A percentile compares a stretch with the other conserved stretches of the same genome.
Evolutionary conservation across 495 filamentous ascomycete genomes (phyloP).

Genomic region (Hamigera avellanea): DNA sequence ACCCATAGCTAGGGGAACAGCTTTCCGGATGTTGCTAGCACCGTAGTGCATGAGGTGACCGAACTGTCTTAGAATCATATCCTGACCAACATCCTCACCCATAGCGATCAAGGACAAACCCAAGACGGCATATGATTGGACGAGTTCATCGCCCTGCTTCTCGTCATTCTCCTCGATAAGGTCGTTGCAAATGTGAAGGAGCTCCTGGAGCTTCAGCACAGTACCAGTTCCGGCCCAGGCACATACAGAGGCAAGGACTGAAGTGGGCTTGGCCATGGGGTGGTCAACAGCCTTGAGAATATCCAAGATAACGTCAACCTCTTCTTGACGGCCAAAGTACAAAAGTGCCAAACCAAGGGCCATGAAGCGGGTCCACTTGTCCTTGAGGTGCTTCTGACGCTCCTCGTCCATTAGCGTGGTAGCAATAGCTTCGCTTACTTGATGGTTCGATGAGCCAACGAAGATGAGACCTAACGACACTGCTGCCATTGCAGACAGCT

Average conservation of each 20-base stretch:
- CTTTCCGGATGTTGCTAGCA: constrained; percentile 89
- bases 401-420: constrained; percentile 88
- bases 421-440: constrained; percentile 80
- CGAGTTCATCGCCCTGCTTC: constrained; percentile 85
- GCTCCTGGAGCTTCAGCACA: constrained; percentile 89
- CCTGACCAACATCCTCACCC: constrained; percentile 96
- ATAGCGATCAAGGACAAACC: constrained; percentile 91
- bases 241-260: constrained; percentile 86
- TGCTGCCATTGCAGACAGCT: constrained; percentile 91
- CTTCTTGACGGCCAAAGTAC: constrained; percentile 93
- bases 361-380: constrained; percentile 97
- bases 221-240: constrained; percentile 97
- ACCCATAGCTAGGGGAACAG: constrained; percentile 95
- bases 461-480: constrained; percentile 83
- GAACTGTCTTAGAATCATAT: constrained; percentile 96
- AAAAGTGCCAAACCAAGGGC: constrained; percentile 86
- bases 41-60: constrained; percentile 99
- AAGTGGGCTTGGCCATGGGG: constrained; percentile 83
- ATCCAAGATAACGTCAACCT: constrained; percentile 90
- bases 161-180: constrained; percentile 89
- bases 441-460: constrained; percentile 81
- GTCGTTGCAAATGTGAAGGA: constrained; percentile 95
- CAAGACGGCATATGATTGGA: constrained; percentile 91
- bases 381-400: constrained; percentile 72
- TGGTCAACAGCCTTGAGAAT: constrained; percentile 93